Base-by-base conservation (phyloP, 1,284 basidiomycete species). In the Puccinia novopanici region DNA sequence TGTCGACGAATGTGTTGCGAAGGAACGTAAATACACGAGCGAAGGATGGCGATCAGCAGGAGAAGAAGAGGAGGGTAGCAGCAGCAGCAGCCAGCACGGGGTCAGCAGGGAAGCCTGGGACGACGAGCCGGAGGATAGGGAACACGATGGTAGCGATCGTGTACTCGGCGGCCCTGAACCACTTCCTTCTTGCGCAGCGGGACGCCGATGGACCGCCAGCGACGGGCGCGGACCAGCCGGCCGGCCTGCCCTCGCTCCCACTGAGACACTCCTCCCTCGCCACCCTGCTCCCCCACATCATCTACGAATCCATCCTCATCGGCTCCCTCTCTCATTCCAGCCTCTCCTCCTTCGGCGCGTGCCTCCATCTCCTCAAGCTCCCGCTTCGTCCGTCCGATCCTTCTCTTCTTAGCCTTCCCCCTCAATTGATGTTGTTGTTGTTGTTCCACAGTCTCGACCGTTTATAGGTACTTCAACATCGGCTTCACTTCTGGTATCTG, bases 271-370 rank as follows among this genome's bases (percentile, higher is more conserved):
- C 61, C 9, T 40, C 61, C 2, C 10, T 40, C 19, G 2, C 37
- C 34, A 42, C 15, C 37, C 19, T 42, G 2, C 19, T 65, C 2
- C 37, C 61, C 2, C 61, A 50, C 17, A 24, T 70, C 3, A 30
- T 70, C n/a, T 70, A 50, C 48, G 67, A 70, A 70, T 50, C 67
- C 10, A 15, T 70, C 22, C n/a, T 70, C 27, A 70, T 70, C 24
- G 17, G 45, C 22, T 52, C 42, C 3, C 45, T 68, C 24, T 27
- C 42, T 50, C 48, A 50, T 10, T 50, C 42, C n/a, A 27, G 19
- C 5, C 50, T 70, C 24, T 27, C 67, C 27, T 50, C 67, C 15
- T 70, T 70, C 3, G 67, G 67, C 4, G 45, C 24, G 22, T 70
- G 67, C 45, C 30, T 70, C 1, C 67, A 70, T 50, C 30, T 70